Evolutionary conservation across 371 early-diverging fungal genomes (phyloP).

Genomic region (Fennellomyces sp.): DNA sequence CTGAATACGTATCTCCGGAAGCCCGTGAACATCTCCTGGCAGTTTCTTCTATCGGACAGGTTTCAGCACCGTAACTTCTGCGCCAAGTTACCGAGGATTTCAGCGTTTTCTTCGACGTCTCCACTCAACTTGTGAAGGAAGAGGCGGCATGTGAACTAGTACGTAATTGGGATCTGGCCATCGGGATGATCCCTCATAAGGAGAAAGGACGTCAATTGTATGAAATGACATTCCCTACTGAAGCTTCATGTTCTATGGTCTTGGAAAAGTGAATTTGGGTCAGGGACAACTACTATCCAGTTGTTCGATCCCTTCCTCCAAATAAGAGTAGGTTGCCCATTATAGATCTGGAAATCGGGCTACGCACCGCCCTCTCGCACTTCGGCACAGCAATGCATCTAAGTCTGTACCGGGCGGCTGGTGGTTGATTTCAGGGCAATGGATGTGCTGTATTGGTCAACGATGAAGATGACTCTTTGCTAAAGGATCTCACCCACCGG

Average conservation of each 20-base stretch:
- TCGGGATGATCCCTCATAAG: neutral
- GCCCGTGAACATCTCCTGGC: neutral
- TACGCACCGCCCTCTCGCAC: neutral
- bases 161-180: neutral
- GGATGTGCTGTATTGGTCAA: neutral
- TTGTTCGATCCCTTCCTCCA: neutral
- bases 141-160: neutral
- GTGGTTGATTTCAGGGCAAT: neutral
- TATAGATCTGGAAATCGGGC: neutral
- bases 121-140: neutral
- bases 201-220: neutral
- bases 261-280: neutral
- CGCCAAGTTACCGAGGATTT: neutral
- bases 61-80: neutral
- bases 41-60: neutral
- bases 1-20: neutral
- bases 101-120: conserved; percentile 1
- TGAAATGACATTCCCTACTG: neutral
- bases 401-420: neutral
- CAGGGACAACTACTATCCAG: neutral
- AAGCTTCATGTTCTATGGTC: neutral
- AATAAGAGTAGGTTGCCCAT: neutral
- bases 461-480: neutral
- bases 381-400: neutral
- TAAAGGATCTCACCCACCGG: neutral